phyloP scores from a whole-genome alignment of 148 eudicot species.

The Rhododendron williamsianum region DNA sequence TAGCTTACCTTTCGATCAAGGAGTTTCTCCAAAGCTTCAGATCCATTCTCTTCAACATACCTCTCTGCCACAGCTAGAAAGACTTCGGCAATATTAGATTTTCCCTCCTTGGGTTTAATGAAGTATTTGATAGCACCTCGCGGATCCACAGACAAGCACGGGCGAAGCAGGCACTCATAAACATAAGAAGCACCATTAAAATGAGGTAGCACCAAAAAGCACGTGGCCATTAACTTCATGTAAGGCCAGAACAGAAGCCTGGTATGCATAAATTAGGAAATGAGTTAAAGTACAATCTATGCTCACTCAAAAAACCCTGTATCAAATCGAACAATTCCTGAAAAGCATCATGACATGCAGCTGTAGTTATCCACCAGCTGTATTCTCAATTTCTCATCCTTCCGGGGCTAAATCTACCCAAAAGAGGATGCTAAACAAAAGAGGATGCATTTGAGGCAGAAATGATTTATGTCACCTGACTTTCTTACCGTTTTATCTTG shows the following conservation, averaged over 20 bases:
- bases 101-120: neutral
- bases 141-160: neutral
- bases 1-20: no score
- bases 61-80: no score
- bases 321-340: neutral
- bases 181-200: conserved; percentile 10
- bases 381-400: neutral
- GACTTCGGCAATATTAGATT: no score
- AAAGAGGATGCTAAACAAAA: neutral
- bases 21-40: no score
- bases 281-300: neutral
- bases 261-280: neutral
- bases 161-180: neutral
- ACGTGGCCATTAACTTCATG: conserved; percentile 3
- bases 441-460: neutral
- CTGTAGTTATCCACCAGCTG: neutral
- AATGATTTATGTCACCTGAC: neutral
- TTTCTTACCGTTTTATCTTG: neutral
- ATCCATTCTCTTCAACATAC: no score
- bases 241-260: conserved; percentile 12
- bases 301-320: no score
- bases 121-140: neutral
- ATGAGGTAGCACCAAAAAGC: conserved; percentile 3
- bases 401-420: neutral
- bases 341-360: neutral